Conservation (phyloP, 257 asterid species). For the Plantago major region DNA sequence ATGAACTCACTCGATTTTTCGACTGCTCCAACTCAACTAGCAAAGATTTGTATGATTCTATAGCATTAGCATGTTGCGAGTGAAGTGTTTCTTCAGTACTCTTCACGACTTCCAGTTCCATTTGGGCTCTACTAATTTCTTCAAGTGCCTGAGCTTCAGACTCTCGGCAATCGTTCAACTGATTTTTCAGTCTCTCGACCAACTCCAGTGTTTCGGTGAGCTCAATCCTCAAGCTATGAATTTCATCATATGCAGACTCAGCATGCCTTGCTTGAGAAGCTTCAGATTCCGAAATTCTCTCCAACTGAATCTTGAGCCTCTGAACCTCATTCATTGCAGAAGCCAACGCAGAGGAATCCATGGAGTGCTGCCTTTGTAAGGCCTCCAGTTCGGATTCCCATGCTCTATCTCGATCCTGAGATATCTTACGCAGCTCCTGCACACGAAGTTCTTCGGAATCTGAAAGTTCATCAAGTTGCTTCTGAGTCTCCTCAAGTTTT, state of each 20-base stretch:
- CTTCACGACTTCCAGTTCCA: constrained; percentile 55
- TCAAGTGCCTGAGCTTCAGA: constrained; percentile 56
- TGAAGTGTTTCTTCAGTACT: constrained; percentile 41
- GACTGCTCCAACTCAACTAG: constrained; percentile 58
- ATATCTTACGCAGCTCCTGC: constrained; percentile 70
- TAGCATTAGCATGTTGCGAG: constrained; percentile 39
- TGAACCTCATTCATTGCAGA: constrained; percentile 71
- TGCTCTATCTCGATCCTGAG: constrained; percentile 76
- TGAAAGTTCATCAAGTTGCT: constrained; percentile 59
- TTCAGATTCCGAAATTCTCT: constrained; percentile 51
- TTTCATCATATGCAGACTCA: constrained; percentile 67
- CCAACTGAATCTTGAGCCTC: constrained; percentile 65
- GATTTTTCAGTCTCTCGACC: constrained; percentile 53
- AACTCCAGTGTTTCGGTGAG: constrained; percentile 52
- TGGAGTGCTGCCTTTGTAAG: constrained; percentile 65
- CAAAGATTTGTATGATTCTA: constrained; percentile 42
- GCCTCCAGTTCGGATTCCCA: constrained; percentile 88
- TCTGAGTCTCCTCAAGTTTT: constrained; percentile 60
- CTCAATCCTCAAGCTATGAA: constrained; percentile 52
- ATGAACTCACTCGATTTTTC: constrained; percentile 33
- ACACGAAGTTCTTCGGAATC: constrained; percentile 74
- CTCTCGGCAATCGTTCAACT: constrained; percentile 53
- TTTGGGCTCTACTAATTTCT: constrained; percentile 48
- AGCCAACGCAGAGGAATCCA: constrained; percentile 68
- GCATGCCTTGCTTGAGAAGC: constrained; percentile 60